These are phyloP conservation scores for Stemphylium lycopersici DNA, from an alignment of 2,329 filamentous ascomycete species.

Conservation along the genomic window DNA sequence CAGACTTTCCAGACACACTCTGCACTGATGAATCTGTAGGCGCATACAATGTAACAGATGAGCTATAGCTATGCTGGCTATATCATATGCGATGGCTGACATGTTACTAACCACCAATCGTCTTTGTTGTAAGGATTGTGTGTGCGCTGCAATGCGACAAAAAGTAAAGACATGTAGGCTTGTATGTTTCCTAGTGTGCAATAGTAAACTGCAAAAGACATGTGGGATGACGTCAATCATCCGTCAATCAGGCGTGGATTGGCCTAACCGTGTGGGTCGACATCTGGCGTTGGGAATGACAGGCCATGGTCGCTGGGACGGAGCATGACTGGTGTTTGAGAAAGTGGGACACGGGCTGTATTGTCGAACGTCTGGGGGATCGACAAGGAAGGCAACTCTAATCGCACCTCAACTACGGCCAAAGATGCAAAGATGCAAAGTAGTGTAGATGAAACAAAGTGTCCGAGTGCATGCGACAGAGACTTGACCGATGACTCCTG, in stretches of 20 bases:
- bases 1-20: not conserved
- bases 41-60: conserved; percentile 1
- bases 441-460: conserved; percentile 3
- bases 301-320: not conserved
- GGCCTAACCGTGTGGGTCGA: not conserved
- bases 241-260: not conserved
- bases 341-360: not conserved
- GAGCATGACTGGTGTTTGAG: conserved; percentile 4
- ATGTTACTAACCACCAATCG: not conserved
- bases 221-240: not conserved
- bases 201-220: not conserved
- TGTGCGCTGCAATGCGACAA: not conserved
- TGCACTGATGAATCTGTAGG: not conserved
- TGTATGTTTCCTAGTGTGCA: not conserved
- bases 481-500: conserved; percentile 1
- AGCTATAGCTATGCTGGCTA: not conserved
- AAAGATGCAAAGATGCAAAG: conserved; percentile 3
- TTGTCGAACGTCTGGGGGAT: conserved; percentile 12
- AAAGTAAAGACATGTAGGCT: not conserved
- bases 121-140: not conserved
- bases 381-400: conserved; percentile 5
- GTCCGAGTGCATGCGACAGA: not conserved
- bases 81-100: not conserved
- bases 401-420: conserved; percentile 7
- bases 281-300: not conserved